Base-by-base conservation (phyloP, 176 grass and related monocot species). In the Bolboschoenus planiculmis region DNA sequence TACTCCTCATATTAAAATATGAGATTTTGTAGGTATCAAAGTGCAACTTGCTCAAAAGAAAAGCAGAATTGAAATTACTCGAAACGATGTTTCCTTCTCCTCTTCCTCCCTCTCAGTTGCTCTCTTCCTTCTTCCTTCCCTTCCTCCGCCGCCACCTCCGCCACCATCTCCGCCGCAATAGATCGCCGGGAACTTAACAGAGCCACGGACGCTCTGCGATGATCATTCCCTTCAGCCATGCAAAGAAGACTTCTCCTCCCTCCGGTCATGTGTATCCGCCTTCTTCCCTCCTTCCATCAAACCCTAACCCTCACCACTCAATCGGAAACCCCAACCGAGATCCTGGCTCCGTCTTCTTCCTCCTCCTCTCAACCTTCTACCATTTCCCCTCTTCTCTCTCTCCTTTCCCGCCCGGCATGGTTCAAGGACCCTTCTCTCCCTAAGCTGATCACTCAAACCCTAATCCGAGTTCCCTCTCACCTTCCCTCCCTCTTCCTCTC, bases 51-150 rank as follows among this genome's bases (percentile, higher is more conserved):
- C 20, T 40, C 1, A 35, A 73, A 37, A 73, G 68, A 16, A 68
- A 34, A 34, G n/a, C 27, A 51, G 48, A 51, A 15, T 51, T 18
- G 48, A 68, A 35, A 0, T 26, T 10, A 36, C 0, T 15, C 0
- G 63, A 67, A 13, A 24, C 62, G 30, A 65, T 34, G 15, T 40
- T 80, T 35, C 62, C 83, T 73, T 76, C 88, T 63, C 71, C 63
- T 31, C 26, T 68, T 7, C 55, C 27, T 33, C 83, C n/a, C n/a
- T n/a, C n/a, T n/a, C n/a, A n/a, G 76, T 85, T 88, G 23, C 82
- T 86, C 62, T 64, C 84, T 26, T 82, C 91, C 55, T 62, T 77
- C 59, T 59, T 83, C 61, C n/a, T n/a, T n/a, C n/a, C n/a, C n/a
- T n/a, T n/a, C 86, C 35, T 65, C 84, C 43, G 30, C 84, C 13